These are phyloP conservation scores for Solanum hybrid DNA, from an alignment of 305 asterid genomes.

Conservation along the genomic window DNA sequence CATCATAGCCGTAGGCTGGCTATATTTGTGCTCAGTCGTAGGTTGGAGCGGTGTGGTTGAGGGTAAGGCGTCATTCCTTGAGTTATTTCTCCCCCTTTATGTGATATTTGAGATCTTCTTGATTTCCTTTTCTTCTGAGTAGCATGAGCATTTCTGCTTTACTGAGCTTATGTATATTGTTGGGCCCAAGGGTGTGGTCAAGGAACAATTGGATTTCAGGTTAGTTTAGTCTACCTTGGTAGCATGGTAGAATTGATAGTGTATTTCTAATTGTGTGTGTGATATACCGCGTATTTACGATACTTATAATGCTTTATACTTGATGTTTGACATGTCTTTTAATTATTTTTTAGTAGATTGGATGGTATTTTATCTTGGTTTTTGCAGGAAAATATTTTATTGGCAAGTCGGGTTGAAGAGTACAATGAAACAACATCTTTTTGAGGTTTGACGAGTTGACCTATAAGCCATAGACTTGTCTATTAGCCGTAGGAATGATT, in stretches of 20 bases:
- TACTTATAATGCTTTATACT: not conserved
- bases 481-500: not conserved
- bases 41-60: not conserved
- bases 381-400: not conserved
- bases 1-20: not conserved
- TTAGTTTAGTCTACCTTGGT: not conserved
- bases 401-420: not conserved
- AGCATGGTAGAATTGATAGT: not conserved
- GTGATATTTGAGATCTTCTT: not conserved
- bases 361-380: not conserved
- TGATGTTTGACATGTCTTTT: not conserved
- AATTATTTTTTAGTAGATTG: not conserved
- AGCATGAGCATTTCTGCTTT: not conserved
- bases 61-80: not conserved
- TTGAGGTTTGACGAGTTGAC: not conserved
- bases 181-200: not conserved
- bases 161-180: not conserved
- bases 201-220: not conserved
- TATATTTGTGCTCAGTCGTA: not conserved
- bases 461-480: not conserved
- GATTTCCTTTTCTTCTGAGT: not conserved
- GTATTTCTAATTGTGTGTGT: not conserved
- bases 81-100: not conserved
- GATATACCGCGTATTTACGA: not conserved
- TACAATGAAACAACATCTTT: not conserved